Percentiles rank a stretch among this genome's conserved stretches.
Evolutionary conservation across 805 yeast species (phyloP).

Genomic region (Komagataella pseudopastoris): DNA sequence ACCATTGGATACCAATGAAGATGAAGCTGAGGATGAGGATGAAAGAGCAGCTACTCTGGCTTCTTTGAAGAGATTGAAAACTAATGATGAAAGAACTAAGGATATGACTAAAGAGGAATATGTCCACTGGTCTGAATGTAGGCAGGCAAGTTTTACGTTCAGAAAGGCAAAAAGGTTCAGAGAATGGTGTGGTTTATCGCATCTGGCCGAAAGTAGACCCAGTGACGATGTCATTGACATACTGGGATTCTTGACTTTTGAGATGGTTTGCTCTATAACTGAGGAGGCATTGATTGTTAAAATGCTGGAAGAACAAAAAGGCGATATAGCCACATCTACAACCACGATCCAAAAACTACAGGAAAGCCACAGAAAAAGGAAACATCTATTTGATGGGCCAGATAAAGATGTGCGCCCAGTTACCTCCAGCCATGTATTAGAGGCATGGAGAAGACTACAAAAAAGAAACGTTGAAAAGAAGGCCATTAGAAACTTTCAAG

Average conservation of each 20-base stretch:
- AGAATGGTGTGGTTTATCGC: slow-evolving; percentile 90
- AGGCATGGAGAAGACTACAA: slow-evolving; percentile 81
- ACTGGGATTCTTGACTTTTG: slow-evolving; percentile 88
- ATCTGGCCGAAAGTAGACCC: slow-evolving; percentile 78
- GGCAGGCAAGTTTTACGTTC: slow-evolving; percentile 94
- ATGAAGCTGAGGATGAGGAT: slow-evolving; percentile 66
- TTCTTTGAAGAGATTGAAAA: slow-evolving; percentile 76
- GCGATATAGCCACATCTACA: background rate
- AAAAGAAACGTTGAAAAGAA: slow-evolving; percentile 37
- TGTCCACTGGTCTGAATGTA: slow-evolving; percentile 97
- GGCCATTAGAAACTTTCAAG: slow-evolving; percentile 60
- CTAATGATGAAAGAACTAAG: slow-evolving; percentile 87
- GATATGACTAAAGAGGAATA: slow-evolving; percentile 95
- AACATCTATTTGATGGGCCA: slow-evolving; percentile 74
- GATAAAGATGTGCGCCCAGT: slow-evolving; percentile 74
- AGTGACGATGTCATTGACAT: slow-evolving; percentile 96
- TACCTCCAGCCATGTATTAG: slow-evolving; percentile 67
- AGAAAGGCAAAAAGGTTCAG: slow-evolving; percentile 87
- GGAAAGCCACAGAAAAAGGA: slow-evolving; percentile 32
- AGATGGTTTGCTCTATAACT: slow-evolving; percentile 87
- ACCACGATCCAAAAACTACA: slow-evolving; percentile 8
- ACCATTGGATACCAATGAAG: slow-evolving; percentile 59
- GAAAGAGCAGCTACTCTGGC: slow-evolving; percentile 84
- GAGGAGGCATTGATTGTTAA: slow-evolving; percentile 83
- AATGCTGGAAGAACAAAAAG: slow-evolving; percentile 27